phyloP scores from a whole-genome alignment of 2,329 filamentous ascomycete species.

The Ploettnerulaceae sp. region DNA sequence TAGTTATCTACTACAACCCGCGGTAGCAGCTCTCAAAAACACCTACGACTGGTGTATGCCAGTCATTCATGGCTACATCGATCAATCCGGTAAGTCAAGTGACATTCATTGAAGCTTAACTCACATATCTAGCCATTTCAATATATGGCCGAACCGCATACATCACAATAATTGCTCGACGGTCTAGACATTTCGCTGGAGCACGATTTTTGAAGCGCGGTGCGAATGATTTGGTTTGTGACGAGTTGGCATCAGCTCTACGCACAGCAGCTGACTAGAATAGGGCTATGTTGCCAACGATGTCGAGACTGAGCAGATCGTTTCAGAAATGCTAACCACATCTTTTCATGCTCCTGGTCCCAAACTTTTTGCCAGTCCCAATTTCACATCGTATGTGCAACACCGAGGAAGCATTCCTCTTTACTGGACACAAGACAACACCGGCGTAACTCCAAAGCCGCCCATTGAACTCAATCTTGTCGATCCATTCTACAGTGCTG shows the following conservation, averaged over 20 bases:
- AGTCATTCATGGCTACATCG: constrained; percentile 92
- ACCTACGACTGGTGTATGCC: constrained; percentile 95
- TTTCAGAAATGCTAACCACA: constrained; percentile 88
- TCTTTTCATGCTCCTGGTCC: constrained; percentile 92
- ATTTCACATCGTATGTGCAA: constrained; percentile 94
- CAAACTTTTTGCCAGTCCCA: constrained; percentile 78
- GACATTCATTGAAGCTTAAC: neutral
- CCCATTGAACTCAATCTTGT: constrained; percentile 94
- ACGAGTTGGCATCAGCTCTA: too few relatives aligned
- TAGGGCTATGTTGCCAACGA: constrained; percentile 93
- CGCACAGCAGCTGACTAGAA: constrained; percentile 8
- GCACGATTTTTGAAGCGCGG: constrained; percentile 92
- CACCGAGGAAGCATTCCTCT: constrained; percentile 95
- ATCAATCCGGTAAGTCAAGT: constrained; percentile 61
- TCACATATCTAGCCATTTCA: constrained; percentile 52
- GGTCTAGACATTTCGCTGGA: constrained; percentile 90
- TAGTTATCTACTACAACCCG: constrained; percentile 77
- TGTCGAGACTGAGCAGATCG: constrained; percentile 97
- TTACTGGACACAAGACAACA: constrained; percentile 96
- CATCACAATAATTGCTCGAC: constrained; percentile 86
- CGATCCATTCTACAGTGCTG: constrained; percentile 91
- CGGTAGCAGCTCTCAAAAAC: constrained; percentile 63
- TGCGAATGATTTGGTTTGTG: constrained; percentile 69
- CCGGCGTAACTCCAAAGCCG: constrained; percentile 91
- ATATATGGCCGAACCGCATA: constrained; percentile 87